Base-by-base conservation (phyloP, 2,329 filamentous ascomycete species). In the Fusarium longipes region DNA sequence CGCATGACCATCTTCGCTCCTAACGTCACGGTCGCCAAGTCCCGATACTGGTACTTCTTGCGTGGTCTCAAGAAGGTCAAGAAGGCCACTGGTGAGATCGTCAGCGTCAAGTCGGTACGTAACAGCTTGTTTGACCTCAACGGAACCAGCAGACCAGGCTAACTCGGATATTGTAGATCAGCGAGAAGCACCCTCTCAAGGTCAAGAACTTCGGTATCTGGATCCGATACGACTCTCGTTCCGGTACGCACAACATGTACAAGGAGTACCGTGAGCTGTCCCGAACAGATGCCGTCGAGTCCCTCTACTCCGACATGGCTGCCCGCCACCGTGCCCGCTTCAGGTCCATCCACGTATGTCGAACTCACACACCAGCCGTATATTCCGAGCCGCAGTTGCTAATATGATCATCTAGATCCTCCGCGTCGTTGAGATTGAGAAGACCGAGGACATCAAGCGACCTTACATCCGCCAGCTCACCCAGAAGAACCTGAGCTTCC, bases 171-270 rank as follows among this genome's bases (percentile, higher is more conserved):
- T n/a, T 20, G 14, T 45, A 97, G 94, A 96, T 99, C 87, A 85
- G 89, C 86, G 96, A 99, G 93, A 98, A 98, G 91, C 93, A 93
- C 84, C 96, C 96, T 79, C 87, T 94, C 81, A 97, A 97, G 89
- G 94, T 99, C 89, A 99, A 99, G 93, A 99, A 97, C 92, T 98
- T 99, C 83, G 96, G 96, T 83, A 91, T 99, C 90, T 99, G 96
- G 96, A 91, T 99, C 86, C 94, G 96, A 82, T 99, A 99, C 88
- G 95, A 99, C 87, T 99, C 96, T 70, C 95, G 96, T 84, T 98
- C 96, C 78, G 96, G 96, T 78, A 99, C 96, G 79, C 96, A 99
- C 93, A 99, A 99, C 92, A 99, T 99, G 96, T 99, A 99, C 93
- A 98, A 98, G 91, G 96, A 99, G 91, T 98, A 97, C 92, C 93